Evolutionary conservation across 2,329 filamentous ascomycete genomes (phyloP).

Genomic region (Onygenales sp.): DNA sequence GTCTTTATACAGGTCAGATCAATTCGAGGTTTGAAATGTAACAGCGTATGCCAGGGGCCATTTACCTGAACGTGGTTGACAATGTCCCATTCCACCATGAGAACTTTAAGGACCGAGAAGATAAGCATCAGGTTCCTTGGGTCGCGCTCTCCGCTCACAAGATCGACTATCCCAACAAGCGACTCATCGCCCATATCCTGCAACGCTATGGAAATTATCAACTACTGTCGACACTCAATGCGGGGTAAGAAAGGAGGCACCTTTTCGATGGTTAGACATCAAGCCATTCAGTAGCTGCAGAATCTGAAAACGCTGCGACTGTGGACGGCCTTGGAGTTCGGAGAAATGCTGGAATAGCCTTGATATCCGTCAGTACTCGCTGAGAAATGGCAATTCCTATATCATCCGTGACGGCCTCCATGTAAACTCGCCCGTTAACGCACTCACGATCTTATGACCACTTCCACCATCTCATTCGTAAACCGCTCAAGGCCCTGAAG

Average conservation of each 20-base stretch:
- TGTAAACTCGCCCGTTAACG: not conserved
- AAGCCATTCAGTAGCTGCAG: conserved; percentile 52
- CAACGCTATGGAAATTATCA: conserved; percentile 30
- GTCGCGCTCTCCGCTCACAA: conserved; percentile 61
- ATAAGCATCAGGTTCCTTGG: conserved; percentile 61
- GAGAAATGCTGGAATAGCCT: conserved; percentile 45
- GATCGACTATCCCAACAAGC: conserved; percentile 51
- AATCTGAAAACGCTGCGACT: conserved; percentile 56
- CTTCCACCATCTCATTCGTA: conserved; percentile 46
- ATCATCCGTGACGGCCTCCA: too few species aligned
- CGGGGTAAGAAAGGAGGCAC: conserved; percentile 23
- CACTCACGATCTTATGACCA: conserved; percentile 44
- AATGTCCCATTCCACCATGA: conserved; percentile 61
- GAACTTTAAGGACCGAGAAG: conserved; percentile 56
- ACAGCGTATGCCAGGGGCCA: not conserved
- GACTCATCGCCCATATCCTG: conserved; percentile 51
- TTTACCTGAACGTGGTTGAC: conserved; percentile 48
- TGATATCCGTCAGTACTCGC: conserved; percentile 1
- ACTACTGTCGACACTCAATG: not conserved
- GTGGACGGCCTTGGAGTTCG: conserved; percentile 51
- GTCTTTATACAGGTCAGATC: conserved; percentile 18
- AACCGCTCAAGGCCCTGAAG: conserved; percentile 53
- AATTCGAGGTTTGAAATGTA: not conserved
- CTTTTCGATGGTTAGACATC: conserved; percentile 51
- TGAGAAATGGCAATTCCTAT: not conserved